Conservation (phyloP, 1,139 yeast species). For the Candida sp. region DNA sequence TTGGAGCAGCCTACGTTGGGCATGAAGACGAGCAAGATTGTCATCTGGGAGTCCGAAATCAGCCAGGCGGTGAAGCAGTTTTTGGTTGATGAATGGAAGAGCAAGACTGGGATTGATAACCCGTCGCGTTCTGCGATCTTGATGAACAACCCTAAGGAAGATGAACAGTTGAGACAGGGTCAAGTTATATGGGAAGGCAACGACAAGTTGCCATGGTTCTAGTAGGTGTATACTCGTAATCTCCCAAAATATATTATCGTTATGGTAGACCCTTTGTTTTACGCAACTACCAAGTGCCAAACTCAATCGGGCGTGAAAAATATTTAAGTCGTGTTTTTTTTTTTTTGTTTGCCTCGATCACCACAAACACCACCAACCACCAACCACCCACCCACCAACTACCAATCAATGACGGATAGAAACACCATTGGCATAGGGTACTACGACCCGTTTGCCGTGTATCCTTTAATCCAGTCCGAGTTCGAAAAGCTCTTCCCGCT, state of each 20-base stretch:
- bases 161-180: conserved; percentile 25
- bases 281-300: too few species aligned
- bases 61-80: conserved; percentile 15
- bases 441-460: conserved; percentile 85
- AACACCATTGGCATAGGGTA: conserved; percentile 59
- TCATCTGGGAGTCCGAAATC: conserved; percentile 43
- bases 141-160: conserved; percentile 28
- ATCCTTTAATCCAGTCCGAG: conserved; percentile 54
- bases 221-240: too few species aligned
- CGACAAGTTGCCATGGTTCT: conserved; percentile 52
- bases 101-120: conserved; percentile 30
- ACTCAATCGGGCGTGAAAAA: not conserved
- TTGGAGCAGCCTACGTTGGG: conserved; percentile 8
- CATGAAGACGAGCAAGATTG: conserved; percentile 22
- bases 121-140: conserved; percentile 42
- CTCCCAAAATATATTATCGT: too few species aligned
- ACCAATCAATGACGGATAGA: conserved; percentile 1
- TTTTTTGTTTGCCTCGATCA: not conserved
- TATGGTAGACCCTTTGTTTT: too few species aligned
- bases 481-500: conserved; percentile 62
- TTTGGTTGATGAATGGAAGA: conserved; percentile 18
- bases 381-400: too few species aligned
- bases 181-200: conserved; percentile 48
- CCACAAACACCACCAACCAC: not conserved
- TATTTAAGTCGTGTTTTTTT: not conserved